Evolutionary conservation across 768 basidiomycete species (phyloP), one percentile per base, ranked within the genome.

Genomic region (Tylopilus intermedius): DNA sequence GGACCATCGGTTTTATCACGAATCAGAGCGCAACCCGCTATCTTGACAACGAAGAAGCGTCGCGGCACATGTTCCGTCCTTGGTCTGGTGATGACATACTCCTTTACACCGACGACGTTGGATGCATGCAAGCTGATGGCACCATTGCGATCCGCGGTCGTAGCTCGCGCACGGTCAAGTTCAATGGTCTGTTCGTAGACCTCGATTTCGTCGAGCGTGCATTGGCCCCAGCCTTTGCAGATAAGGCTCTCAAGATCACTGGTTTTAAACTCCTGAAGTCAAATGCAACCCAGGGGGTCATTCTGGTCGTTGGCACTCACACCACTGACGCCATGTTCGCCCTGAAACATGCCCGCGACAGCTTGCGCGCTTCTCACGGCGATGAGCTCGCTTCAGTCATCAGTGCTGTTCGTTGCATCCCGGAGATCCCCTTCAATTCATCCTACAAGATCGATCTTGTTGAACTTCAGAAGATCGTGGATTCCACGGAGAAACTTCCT

Each of bases 181-280:
- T 54, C 42, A 59, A 59, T 32, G 57, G 50, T 14, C 8, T 58
- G 8, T 58, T 58, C 33, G 57, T 58, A 4, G 57, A 59, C 38
- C 57, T 58, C n/a, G 57, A 58, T 38, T 59, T 44, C 38, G 42
- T 58, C 38, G 57, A 58, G 32, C 57, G 57, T 45, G 57, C 51
- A n/a, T 45, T 58, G 38, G 57, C 57, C 18, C 57, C 50, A 22
- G 57, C 57, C 15, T 54, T 58, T 49, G 26, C 43, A 18, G 51
- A 59, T 22, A 32, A 40, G 30, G 32, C 49, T 10, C 27, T 59
- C 43, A 37, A 48, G 38, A 26, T 59, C n/a, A 26, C 40, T 6
- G 46, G 43, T 29, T 54, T 58, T 37, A 58, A 58, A 27, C 57
- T 59, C 3, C 42, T 59, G 5, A 59, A 59, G 44, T 58, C 57